phyloP scores from a whole-genome alignment of 352 stramenopile species.

The Globisporangium heterothallicum region DNA sequence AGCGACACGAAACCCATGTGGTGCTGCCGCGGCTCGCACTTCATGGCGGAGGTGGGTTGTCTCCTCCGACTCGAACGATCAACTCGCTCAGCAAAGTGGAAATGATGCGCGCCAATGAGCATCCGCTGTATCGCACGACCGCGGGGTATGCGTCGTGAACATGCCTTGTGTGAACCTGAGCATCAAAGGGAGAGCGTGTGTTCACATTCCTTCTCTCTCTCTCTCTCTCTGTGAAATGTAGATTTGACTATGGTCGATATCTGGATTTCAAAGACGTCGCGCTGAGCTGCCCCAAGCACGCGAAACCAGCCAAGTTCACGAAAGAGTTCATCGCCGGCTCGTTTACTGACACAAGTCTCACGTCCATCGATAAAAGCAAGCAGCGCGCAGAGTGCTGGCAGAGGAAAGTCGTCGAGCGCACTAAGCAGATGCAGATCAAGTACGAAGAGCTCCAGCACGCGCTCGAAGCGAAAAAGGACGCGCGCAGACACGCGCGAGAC shows the following conservation, averaged over 20 bases:
- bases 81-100: constrained; percentile 54
- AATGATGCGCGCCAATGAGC: constrained; percentile 24
- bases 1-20: constrained; percentile 16
- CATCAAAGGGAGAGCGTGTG: too few species aligned
- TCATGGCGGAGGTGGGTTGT: constrained; percentile 10
- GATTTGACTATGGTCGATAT: constrained; percentile 55
- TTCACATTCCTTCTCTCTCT: too few species aligned
- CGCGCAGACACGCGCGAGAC: constrained; percentile 28
- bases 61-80: constrained; percentile 19
- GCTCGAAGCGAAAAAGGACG: constrained; percentile 37
- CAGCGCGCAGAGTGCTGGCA: constrained; percentile 44
- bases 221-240: constrained; percentile 10
- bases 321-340: constrained; percentile 51
- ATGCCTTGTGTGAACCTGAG: too few species aligned
- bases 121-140: constrained; percentile 60
- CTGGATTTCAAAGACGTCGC: constrained; percentile 49
- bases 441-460: constrained; percentile 54
- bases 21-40: constrained; percentile 37
- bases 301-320: constrained; percentile 36
- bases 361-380: constrained; percentile 54
- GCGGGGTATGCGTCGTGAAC: constrained; percentile 19
- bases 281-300: constrained; percentile 50
- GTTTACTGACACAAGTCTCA: constrained; percentile 46
- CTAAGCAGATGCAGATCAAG: constrained; percentile 57
- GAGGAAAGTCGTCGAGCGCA: constrained; percentile 43